Evolutionary conservation across 169 alveolate genomes (phyloP).

Genomic region (Plasmodium sp.): DNA sequence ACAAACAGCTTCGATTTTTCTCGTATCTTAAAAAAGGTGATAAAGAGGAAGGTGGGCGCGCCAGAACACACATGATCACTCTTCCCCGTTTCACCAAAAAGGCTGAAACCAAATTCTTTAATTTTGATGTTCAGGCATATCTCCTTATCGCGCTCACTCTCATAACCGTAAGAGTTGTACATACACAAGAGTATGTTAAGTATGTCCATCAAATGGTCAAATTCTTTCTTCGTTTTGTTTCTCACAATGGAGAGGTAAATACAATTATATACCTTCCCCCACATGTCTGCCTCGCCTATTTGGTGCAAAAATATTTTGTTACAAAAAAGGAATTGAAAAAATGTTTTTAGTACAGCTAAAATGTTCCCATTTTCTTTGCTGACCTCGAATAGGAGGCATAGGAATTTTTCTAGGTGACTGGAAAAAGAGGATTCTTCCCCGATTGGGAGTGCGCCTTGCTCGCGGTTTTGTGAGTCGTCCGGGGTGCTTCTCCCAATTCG

Average conservation of each 20-base stretch:
- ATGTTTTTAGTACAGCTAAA: slow-evolving; percentile 33
- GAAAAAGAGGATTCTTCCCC: background rate
- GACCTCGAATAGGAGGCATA: slow-evolving; percentile 28
- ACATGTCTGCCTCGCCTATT: slow-evolving; percentile 12
- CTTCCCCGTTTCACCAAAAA: background rate
- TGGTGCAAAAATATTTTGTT: slow-evolving; percentile 34
- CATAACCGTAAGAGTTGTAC: slow-evolving; percentile 39
- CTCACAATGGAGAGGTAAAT: slow-evolving; percentile 40
- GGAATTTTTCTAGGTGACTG: slow-evolving; percentile 20
- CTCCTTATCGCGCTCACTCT: slow-evolving; percentile 28
- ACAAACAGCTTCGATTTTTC: slow-evolving; percentile 31
- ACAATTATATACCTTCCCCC: slow-evolving; percentile 51
- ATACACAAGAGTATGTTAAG: slow-evolving; percentile 60
- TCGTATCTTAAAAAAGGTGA: slow-evolving; percentile 46
- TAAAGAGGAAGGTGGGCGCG: slow-evolving; percentile 10
- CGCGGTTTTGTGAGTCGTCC: background rate
- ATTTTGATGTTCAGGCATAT: slow-evolving; percentile 27
- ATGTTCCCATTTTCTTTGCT: slow-evolving; percentile 41
- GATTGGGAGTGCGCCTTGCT: background rate
- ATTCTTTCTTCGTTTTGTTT: slow-evolving; percentile 24
- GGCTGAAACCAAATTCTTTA: background rate
- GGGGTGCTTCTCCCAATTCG: background rate
- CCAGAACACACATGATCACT: background rate
- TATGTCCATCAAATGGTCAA: slow-evolving; percentile 61
- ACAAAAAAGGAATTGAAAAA: slow-evolving; percentile 47